Evolutionary conservation across 2,329 filamentous ascomycete genomes (phyloP).

Genomic region (Dothiorella sarmentorum): DNA sequence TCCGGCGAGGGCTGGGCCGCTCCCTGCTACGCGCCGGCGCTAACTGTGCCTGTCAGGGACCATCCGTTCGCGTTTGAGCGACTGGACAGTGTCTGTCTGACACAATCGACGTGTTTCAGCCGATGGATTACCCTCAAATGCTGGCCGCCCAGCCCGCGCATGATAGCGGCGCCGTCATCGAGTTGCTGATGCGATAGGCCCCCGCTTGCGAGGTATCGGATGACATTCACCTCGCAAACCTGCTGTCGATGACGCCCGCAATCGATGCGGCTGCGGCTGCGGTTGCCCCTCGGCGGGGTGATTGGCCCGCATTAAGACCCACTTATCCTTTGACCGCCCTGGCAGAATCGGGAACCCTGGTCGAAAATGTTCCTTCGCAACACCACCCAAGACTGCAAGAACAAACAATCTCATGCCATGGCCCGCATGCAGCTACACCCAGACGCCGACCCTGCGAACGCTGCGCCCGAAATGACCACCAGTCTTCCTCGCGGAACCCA

Average conservation of each 20-base stretch:
- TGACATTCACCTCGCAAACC: not conserved
- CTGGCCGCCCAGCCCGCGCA: not conserved
- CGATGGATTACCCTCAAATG: not conserved
- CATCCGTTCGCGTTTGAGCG: not conserved
- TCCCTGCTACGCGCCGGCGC: conserved; percentile 11
- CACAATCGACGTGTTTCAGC: conserved; percentile 8
- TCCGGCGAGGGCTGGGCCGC: conserved; percentile 5
- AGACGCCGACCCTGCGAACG: not conserved
- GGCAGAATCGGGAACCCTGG: not conserved
- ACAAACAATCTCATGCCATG: not conserved
- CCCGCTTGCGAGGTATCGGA: not conserved
- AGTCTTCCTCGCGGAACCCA: conserved; percentile 2
- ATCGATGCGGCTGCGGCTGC: not conserved
- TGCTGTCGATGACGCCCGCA: not conserved
- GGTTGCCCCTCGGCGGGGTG: conserved; percentile 10
- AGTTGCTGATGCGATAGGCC: not conserved
- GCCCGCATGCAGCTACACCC: not conserved
- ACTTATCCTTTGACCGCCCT: not conserved
- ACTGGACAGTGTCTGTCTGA: conserved; percentile 2
- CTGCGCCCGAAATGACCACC: not conserved
- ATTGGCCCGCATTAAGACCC: not conserved
- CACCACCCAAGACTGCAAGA: not conserved
- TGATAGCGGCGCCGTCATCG: not conserved
- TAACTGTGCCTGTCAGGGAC: conserved; percentile 9
- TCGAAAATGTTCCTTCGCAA: conserved; percentile 13